These are phyloP conservation scores for Paraconiothyrium brasiliense DNA, from an alignment of 2,329 filamentous ascomycete genomes.

Conservation along the genomic window DNA sequence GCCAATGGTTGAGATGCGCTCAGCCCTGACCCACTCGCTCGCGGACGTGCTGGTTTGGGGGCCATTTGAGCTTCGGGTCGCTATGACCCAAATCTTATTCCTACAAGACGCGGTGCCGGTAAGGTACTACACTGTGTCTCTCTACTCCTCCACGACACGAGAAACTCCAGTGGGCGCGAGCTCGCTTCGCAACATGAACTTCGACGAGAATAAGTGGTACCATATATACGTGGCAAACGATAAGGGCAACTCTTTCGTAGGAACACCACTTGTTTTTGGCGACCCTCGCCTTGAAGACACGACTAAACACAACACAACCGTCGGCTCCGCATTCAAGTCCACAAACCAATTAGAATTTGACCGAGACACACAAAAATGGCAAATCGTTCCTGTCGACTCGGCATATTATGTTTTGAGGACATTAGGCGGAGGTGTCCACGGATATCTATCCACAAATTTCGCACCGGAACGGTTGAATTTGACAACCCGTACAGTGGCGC, in stretches of 20 bases:
- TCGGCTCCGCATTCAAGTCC: constrained; percentile 23
- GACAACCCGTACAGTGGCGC: constrained; percentile 19
- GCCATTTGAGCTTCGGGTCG: background rate
- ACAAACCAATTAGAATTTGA: constrained; percentile 12
- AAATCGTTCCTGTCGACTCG: constrained; percentile 26
- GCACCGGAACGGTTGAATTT: constrained; percentile 21
- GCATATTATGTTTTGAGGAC: constrained; percentile 31
- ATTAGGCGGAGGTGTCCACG: constrained; percentile 25
- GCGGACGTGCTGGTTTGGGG: background rate
- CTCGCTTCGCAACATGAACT: constrained; percentile 15
- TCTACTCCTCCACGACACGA: background rate
- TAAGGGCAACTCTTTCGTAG: constrained; percentile 13
- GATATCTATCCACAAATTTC: constrained; percentile 25
- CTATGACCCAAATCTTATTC: background rate
- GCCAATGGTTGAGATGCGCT: background rate
- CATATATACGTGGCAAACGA: constrained; percentile 23
- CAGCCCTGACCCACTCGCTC: background rate
- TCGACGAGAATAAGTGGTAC: constrained; percentile 28
- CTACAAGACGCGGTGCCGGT: background rate
- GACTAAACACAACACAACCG: constrained; percentile 15
- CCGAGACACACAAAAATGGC: constrained; percentile 27
- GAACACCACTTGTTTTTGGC: constrained; percentile 13
- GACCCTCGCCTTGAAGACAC: constrained; percentile 16
- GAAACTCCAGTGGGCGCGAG: background rate
- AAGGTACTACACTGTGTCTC: background rate